These are phyloP conservation scores for Microbotryum intermedium DNA, from an alignment of 1,284 basidiomycete genomes.

Conservation along the genomic window DNA sequence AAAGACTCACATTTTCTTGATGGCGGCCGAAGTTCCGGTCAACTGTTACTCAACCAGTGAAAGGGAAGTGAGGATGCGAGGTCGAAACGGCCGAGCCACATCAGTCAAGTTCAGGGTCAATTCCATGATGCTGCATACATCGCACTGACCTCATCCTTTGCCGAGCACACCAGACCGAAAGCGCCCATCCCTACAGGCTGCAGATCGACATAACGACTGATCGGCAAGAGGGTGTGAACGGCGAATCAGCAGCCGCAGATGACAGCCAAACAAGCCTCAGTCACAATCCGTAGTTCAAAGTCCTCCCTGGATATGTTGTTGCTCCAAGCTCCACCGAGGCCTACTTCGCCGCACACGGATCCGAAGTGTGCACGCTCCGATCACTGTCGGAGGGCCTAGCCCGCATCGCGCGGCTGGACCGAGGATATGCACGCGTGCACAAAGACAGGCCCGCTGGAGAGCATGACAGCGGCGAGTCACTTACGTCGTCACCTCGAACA, in stretches of 20 bases:
- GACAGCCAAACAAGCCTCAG: too few species aligned
- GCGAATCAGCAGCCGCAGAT: background rate
- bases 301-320: conserved; percentile 12
- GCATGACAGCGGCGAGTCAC: background rate
- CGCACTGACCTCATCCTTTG: conserved; percentile 59
- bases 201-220: conserved; percentile 84
- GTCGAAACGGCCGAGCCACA: background rate
- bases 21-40: conserved; percentile 85
- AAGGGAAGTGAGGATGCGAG: background rate
- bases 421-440: background rate
- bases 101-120: background rate
- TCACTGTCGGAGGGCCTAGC: background rate
- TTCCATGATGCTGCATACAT: background rate
- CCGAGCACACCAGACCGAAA: conserved; percentile 95
- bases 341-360: too few species aligned
- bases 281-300: too few species aligned
- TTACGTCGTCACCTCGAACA: conserved; percentile 69
- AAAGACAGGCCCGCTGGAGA: background rate
- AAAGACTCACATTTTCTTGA: conserved; percentile 71
- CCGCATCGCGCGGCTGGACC: background rate
- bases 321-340: conserved; percentile 3
- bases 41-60: conserved; percentile 51
- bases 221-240: too few species aligned
- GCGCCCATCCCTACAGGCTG: conserved; percentile 99
- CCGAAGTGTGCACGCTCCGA: background rate